Base-by-base conservation (phyloP, 148 eudicot genomes). In the Agrostemma githago region DNA sequence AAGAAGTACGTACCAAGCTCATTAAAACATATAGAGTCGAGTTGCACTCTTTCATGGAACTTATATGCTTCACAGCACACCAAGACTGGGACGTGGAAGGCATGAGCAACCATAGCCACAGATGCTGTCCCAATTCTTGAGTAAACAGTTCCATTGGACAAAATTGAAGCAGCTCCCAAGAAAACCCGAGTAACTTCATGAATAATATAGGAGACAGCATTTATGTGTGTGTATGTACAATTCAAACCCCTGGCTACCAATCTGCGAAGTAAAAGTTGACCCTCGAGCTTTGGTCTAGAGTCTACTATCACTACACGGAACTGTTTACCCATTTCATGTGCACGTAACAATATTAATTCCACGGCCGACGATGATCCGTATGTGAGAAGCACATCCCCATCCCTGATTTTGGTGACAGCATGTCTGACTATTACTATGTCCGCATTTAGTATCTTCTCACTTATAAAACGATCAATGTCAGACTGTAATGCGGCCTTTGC, bases 51-150 rank as follows among this genome's bases (percentile, higher is more conserved):
- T 76, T 96, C 97, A 78, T 96, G 99, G 84, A 95, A 95, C 75
- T 96, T 96, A 80, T 96, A 96, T 42, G 99, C 97, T 84, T 96
- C 99, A 81, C 97, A 96, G 76, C 99, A 92, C 72, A 95, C 89
- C 80, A 95, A 78, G 38, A 95, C 99, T 12, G 99, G 99, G 77
- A 95, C 88, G 71, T 79, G 90, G 76, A 90, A 96, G 62, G 92
- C 92, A 82, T 92, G 90, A 75, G 99, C 99, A 74, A 96, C 99
- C 99, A 96, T 96, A 69, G 99, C 99, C 67, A 96, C 95, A 80
- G 84, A 85, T 8, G 99, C 99, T 51, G 99, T 96, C 46, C 97
- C 99, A 67, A 96, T 96, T 84, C 97, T 84, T n/a, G 97, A 92
- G 85, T 96, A 96, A 74, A 92, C 95, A 44, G 94, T 95, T 71